phyloP scores from a whole-genome alignment of 371 early-diverging fungal species.

The Syncephalis fuscata region DNA sequence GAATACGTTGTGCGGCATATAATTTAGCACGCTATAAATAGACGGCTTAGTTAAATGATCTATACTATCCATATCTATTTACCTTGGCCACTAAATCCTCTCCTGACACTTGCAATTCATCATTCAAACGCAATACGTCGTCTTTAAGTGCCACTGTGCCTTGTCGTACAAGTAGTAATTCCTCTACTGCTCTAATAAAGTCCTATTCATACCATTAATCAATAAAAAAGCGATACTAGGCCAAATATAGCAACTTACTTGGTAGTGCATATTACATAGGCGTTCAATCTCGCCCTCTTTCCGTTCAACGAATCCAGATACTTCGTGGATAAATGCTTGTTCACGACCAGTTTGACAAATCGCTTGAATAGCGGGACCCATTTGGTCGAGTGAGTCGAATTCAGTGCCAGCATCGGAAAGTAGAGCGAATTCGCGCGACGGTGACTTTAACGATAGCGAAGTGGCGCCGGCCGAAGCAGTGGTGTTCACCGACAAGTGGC shows the following conservation, averaged over 20 bases:
- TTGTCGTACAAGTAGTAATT: slow-evolving; percentile 82
- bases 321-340: slow-evolving; percentile 71
- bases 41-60: neutral
- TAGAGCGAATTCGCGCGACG: neutral
- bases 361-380: slow-evolving; percentile 79
- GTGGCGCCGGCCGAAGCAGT: too few species aligned
- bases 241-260: slow-evolving; percentile 23
- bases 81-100: slow-evolving; percentile 60
- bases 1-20: too few species aligned
- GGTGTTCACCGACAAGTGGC: too few species aligned
- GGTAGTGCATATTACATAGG: slow-evolving; percentile 91
- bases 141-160: slow-evolving; percentile 70
- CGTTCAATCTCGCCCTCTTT: slow-evolving; percentile 96
- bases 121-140: slow-evolving; percentile 70
- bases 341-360: slow-evolving; percentile 75
- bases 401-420: slow-evolving; percentile 13
- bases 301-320: slow-evolving; percentile 55
- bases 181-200: slow-evolving; percentile 90
- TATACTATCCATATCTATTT: neutral
- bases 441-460: neutral
- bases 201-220: slow-evolving; percentile 33
- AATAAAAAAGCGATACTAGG: neutral
- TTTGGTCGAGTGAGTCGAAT: slow-evolving; percentile 58
- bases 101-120: slow-evolving; percentile 70
- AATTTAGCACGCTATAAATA: neutral